phyloP scores from a whole-genome alignment of 208 protist genomes.

The Leishmania arabica region DNA sequence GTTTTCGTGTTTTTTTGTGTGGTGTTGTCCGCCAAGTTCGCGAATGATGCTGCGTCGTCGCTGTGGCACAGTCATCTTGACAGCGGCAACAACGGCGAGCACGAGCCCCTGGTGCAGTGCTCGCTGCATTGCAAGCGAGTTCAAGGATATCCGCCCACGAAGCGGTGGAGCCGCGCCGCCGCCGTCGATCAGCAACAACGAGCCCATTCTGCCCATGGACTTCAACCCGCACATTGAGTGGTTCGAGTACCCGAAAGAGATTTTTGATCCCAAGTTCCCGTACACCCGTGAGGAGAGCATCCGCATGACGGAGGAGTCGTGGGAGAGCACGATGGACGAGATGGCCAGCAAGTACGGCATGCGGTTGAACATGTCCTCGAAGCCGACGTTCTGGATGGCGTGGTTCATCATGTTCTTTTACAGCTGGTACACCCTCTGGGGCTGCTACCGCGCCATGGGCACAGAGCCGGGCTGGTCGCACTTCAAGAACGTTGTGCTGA shows the following conservation, averaged over 20 bases:
- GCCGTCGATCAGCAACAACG: slow-evolving; percentile 77
- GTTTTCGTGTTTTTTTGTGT: neutral
- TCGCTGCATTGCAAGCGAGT: slow-evolving; percentile 56
- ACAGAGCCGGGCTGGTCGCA: slow-evolving; percentile 84
- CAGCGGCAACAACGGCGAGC: too few species aligned
- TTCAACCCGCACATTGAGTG: slow-evolving; percentile 93
- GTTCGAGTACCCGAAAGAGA: slow-evolving; percentile 92
- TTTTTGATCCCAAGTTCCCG: slow-evolving; percentile 89
- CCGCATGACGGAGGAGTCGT: slow-evolving; percentile 89
- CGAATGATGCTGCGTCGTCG: neutral
- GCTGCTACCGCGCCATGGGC: slow-evolving; percentile 88
- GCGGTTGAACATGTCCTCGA: slow-evolving; percentile 83
- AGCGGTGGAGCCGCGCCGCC: slow-evolving; percentile 39
- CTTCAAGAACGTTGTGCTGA: slow-evolving; percentile 72
- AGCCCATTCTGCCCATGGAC: slow-evolving; percentile 87
- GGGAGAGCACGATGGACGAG: slow-evolving; percentile 91
- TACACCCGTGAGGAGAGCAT: slow-evolving; percentile 92
- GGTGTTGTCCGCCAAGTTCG: neutral
- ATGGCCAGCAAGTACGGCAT: slow-evolving; percentile 91
- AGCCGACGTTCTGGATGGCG: slow-evolving; percentile 88
- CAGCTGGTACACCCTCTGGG: slow-evolving; percentile 89
- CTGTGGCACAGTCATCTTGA: neutral
- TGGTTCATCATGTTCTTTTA: slow-evolving; percentile 86
- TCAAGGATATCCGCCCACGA: slow-evolving; percentile 47
- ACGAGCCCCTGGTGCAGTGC: neutral